Evolutionary conservation across 352 stramenopile species (phyloP).

Genomic region (Phytophthora tubulina): DNA sequence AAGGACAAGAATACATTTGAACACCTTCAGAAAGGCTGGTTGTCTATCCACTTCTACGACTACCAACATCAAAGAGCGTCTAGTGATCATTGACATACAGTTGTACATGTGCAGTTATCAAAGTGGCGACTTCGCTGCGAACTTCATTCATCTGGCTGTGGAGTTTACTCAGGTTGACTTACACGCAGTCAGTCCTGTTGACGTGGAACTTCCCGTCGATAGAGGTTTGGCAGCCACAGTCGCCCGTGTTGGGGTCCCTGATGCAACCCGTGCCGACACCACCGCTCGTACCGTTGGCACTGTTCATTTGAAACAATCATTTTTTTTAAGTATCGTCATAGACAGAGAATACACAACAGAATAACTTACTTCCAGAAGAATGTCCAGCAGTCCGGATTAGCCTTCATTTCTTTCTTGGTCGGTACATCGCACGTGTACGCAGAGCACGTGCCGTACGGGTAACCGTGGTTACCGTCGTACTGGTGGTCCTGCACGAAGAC

Average conservation of each 20-base stretch:
- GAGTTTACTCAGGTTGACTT: slow-evolving; percentile 10
- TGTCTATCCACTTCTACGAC: too few species aligned
- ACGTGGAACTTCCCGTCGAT: slow-evolving; percentile 35
- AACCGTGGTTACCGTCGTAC: too few species aligned
- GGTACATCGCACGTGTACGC: slow-evolving; percentile 38
- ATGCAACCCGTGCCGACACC: slow-evolving; percentile 43
- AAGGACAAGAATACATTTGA: slow-evolving; percentile 1
- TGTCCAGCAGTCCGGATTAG: slow-evolving; percentile 41
- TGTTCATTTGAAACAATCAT: slow-evolving; percentile 22
- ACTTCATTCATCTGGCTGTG: background rate
- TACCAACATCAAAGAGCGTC: too few species aligned
- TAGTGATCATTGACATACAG: too few species aligned
- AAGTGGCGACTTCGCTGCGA: too few species aligned
- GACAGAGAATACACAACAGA: background rate
- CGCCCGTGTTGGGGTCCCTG: slow-evolving; percentile 26
- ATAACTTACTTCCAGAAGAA: slow-evolving; percentile 48
- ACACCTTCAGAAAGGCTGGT: too few species aligned
- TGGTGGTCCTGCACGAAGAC: too few species aligned
- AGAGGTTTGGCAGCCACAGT: slow-evolving; percentile 46
- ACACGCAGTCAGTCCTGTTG: slow-evolving; percentile 35
- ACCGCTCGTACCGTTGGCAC: slow-evolving; percentile 18
- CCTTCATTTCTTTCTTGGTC: slow-evolving; percentile 15
- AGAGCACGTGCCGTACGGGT: slow-evolving; percentile 41
- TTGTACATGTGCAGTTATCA: too few species aligned
- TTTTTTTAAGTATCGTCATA: slow-evolving; percentile 4